Percentiles rank a stretch among this genome's conserved stretches.
Evolutionary conservation across 768 basidiomycete genomes (phyloP).

Genomic region (Polyporus arcularius): DNA sequence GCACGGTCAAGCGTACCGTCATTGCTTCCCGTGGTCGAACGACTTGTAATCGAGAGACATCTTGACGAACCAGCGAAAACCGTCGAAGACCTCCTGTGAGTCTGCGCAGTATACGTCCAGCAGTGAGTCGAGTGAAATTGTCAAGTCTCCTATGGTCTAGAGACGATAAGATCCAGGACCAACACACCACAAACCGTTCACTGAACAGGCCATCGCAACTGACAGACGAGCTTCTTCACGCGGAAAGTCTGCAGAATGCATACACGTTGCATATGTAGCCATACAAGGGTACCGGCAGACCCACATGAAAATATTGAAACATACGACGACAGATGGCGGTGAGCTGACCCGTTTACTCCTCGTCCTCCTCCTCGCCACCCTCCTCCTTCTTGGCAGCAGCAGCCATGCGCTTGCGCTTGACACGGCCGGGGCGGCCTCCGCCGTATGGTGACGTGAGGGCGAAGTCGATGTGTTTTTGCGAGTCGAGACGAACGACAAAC

Average conservation of each 20-base stretch:
- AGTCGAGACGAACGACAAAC: slow-evolving; percentile 98
- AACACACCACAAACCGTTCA: no score
- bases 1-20: no score
- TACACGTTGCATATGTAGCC: slow-evolving; percentile 23
- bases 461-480: slow-evolving; percentile 99
- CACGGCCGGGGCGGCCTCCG: slow-evolving; percentile 66
- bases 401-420: slow-evolving; percentile 97
- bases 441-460: slow-evolving; percentile 95
- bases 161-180: no score
- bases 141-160: no score
- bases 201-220: no score
- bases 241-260: slow-evolving; percentile 10
- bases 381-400: slow-evolving; percentile 91
- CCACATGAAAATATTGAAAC: slow-evolving; percentile 17
- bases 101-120: no score
- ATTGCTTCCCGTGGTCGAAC: no score
- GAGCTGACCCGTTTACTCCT: background rate
- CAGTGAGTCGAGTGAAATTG: no score
- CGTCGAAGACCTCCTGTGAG: no score
- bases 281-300: slow-evolving; percentile 12
- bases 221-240: no score
- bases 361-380: slow-evolving; percentile 57
- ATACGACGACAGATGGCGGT: background rate
- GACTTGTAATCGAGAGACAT: no score
- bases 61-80: no score